Base-by-base conservation (phyloP, 768 basidiomycete genomes). In the Cyclocybe cylindracea region DNA sequence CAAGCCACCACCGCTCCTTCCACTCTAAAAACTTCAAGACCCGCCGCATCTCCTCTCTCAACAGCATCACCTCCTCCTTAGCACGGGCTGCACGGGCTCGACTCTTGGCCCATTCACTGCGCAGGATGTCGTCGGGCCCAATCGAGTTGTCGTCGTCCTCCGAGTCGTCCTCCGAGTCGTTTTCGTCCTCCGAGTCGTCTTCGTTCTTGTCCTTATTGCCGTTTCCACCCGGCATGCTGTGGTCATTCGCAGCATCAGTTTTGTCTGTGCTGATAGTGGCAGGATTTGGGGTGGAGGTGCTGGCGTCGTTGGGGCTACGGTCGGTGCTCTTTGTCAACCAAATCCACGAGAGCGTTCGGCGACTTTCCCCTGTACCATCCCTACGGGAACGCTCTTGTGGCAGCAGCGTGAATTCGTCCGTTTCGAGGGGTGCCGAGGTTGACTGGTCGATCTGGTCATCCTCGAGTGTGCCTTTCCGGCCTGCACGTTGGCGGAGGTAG, bases 301-400 rank as follows among this genome's bases (percentile, higher is more conserved):
- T n/a, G n/a, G n/a, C n/a, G n/a, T n/a, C n/a, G n/a, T n/a, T n/a
- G n/a, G n/a, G n/a, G n/a, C n/a, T n/a, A 32, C 16, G 24, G 43
- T 44, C 54, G 44, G 51, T 24, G 51, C 51, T 50, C 54, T 51
- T 2, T 44, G 51, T n/a, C n/a, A n/a, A n/a, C n/a, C n/a, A n/a
- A n/a, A n/a, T n/a, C n/a, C n/a, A n/a, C n/a, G n/a, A n/a, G 13
- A 56, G n/a, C 3, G n/a, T 32, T 16, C 19, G 35, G 14, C 44
- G 41, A 9, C 51, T 56, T 39, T 53, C 51, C 2, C 54, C 49
- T 24, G 50, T 46, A 2, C 50, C 45, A 24, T 51, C 39, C 24
- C 39, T 44, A 10, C 37, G 36, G 10, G 36, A 36, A 5, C 50
- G 44, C 7, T 36, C 44, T 36, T 55, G 39, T 5, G 43, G 37